These are phyloP conservation scores for Citrullus amarus DNA, from an alignment of 306 rosid genomes.

Conservation along the genomic window DNA sequence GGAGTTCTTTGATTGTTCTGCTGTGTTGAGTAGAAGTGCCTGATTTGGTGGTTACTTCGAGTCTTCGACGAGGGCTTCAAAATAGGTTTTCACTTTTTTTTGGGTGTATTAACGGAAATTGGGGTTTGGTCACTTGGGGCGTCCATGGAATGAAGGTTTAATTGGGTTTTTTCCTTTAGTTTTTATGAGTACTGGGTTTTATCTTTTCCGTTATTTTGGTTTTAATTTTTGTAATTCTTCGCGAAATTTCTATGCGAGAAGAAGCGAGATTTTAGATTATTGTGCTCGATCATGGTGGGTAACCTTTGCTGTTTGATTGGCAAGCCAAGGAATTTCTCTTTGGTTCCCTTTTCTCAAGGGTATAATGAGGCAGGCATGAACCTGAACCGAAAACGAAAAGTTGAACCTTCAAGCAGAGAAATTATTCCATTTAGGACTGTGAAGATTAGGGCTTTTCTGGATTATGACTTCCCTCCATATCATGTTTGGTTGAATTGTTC, in stretches of 20 bases:
- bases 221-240: not conserved
- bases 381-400: not conserved
- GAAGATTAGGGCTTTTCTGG: not conserved
- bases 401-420: not conserved
- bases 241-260: not conserved
- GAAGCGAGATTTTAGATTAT: not conserved
- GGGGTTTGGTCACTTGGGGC: conserved; percentile 1
- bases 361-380: not conserved
- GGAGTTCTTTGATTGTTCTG: not conserved
- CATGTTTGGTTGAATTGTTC: not conserved
- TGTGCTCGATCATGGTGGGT: not conserved
- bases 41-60: not conserved
- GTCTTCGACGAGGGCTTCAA: not conserved
- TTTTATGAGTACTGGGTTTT: not conserved
- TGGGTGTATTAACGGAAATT: not conserved
- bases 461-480: not conserved
- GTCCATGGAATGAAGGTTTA: not conserved
- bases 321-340: not conserved
- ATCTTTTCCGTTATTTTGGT: not conserved
- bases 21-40: not conserved
- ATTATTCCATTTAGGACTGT: not conserved
- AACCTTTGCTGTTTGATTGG: not conserved
- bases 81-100: conserved; percentile 4
- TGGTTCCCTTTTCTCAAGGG: not conserved
- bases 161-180: not conserved